Conservation (phyloP, 1,284 basidiomycete genomes). For the Ustilago shanxiensis region DNA sequence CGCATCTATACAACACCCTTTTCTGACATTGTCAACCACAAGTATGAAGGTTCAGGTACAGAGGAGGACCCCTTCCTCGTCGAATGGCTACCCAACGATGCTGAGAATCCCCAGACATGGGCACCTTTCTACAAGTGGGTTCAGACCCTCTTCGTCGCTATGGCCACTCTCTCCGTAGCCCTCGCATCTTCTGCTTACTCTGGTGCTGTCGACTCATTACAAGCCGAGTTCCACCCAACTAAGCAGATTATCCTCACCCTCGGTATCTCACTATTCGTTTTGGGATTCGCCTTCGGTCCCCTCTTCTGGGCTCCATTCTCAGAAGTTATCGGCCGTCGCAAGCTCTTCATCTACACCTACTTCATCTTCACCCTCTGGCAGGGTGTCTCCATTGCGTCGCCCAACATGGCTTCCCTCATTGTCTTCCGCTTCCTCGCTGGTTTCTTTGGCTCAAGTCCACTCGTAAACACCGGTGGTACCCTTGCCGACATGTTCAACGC, state of each 20-base stretch:
- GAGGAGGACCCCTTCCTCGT: conserved; percentile 71
- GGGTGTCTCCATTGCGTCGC: conserved; percentile 77
- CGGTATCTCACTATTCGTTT: conserved; percentile 77
- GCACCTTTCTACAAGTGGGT: conserved; percentile 50
- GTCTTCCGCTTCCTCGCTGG: conserved; percentile 80
- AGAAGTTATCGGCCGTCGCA: conserved; percentile 76
- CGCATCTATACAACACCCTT: conserved; percentile 69
- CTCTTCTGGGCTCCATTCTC: conserved; percentile 77
- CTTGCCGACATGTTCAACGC: conserved; percentile 78
- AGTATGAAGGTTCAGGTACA: conserved; percentile 71
- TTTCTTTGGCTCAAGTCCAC: conserved; percentile 73
- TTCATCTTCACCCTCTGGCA: conserved; percentile 77
- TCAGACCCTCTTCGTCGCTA: conserved; percentile 56
- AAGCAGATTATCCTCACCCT: conserved; percentile 52
- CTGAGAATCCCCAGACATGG: conserved; percentile 53
- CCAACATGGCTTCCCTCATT: conserved; percentile 77
- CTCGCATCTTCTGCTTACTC: conserved; percentile 60
- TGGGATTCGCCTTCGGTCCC: conserved; percentile 73
- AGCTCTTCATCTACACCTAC: conserved; percentile 77
- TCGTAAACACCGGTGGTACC: conserved; percentile 74
- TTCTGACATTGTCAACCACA: conserved; percentile 66
- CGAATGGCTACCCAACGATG: conserved; percentile 53
- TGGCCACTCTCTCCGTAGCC: conserved; percentile 62
- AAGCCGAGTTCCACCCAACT: conserved; percentile 42
- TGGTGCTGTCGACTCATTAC: conserved; percentile 55